These are phyloP conservation scores for Davidsoniella australis DNA, from an alignment of 2,329 filamentous ascomycete genomes.

Conservation along the genomic window DNA sequence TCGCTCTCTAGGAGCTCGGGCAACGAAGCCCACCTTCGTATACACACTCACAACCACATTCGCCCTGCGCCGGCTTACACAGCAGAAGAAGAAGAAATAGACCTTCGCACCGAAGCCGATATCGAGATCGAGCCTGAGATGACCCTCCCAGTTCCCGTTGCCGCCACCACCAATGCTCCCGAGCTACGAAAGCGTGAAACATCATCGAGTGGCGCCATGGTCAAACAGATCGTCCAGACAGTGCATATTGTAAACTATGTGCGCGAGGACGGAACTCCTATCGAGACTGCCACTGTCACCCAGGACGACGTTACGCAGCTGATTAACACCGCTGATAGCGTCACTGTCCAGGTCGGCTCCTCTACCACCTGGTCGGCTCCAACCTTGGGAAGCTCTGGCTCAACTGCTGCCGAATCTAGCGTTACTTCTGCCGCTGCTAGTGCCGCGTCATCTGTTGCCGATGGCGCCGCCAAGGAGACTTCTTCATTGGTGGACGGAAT, in stretches of 20 bases:
- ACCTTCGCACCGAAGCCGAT: not conserved
- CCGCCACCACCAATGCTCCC: not conserved
- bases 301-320: slow-evolving; percentile 24
- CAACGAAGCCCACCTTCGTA: slow-evolving; percentile 4
- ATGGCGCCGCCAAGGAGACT: slow-evolving; percentile 8
- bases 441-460: slow-evolving; percentile 1
- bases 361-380: slow-evolving; percentile 2
- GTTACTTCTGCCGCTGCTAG: not conserved
- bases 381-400: not conserved
- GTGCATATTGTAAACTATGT: slow-evolving; percentile 37
- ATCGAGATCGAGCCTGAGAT: not conserved
- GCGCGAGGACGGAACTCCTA: slow-evolving; percentile 28
- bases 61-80: not conserved
- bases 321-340: slow-evolving; percentile 21
- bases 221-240: slow-evolving; percentile 35
- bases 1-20: slow-evolving; percentile 7
- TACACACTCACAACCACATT: slow-evolving; percentile 11
- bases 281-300: slow-evolving; percentile 27
- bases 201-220: slow-evolving; percentile 13
- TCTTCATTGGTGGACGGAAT: not conserved
- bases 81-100: not conserved
- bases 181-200: slow-evolving; percentile 6
- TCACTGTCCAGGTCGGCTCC: slow-evolving; percentile 18
- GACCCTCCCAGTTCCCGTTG: not conserved
- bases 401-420: not conserved